These are phyloP conservation scores for Stereum hirsutum DNA, from an alignment of 1,284 basidiomycete genomes.

Conservation along the genomic window DNA sequence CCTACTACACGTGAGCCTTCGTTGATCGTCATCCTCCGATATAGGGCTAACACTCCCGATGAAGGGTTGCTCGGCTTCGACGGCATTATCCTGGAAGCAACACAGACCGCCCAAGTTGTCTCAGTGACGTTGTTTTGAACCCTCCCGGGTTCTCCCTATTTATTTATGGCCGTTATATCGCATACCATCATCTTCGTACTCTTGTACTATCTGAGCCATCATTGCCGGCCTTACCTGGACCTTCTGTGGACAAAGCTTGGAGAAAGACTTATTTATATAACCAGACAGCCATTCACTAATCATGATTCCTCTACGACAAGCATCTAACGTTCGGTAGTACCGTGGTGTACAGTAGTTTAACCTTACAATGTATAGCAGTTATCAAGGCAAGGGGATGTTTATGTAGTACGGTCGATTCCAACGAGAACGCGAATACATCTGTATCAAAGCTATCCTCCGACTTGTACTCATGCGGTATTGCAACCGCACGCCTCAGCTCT, in stretches of 20 bases:
- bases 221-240: neutral
- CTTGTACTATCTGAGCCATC: neutral
- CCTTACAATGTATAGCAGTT: neutral
- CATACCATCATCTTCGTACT: neutral
- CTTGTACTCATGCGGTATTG: neutral
- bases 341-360: neutral
- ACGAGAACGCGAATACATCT: too few relatives aligned
- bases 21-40: constrained; percentile 10
- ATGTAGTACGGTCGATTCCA: too few relatives aligned
- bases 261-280: neutral
- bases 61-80: constrained; percentile 67
- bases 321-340: neutral
- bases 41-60: too few relatives aligned
- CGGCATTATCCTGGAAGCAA: constrained; percentile 75
- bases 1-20: constrained; percentile 57
- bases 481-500: neutral
- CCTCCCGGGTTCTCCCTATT: too few relatives aligned
- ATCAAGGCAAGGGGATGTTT: neutral
- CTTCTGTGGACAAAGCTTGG: too few relatives aligned
- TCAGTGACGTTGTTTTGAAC: constrained; percentile 62
- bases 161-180: too few relatives aligned
- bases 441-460: neutral
- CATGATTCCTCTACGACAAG: neutral
- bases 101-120: constrained; percentile 67
- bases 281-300: neutral